Conservation (phyloP, 352 stramenopile species). For the Phytophthora kernoviae region DNA sequence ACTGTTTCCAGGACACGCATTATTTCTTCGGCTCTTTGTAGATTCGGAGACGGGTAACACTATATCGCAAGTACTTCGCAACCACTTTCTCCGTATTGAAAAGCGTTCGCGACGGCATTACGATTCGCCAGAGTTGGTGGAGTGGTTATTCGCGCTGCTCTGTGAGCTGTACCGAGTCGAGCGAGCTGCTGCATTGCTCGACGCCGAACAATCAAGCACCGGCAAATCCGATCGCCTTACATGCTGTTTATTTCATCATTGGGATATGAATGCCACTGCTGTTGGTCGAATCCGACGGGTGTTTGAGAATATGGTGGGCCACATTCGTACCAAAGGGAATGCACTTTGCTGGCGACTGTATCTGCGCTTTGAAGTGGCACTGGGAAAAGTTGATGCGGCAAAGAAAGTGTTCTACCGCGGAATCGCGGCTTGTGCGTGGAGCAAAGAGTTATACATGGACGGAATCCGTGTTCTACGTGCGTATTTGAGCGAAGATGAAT, state of each 20-base stretch:
- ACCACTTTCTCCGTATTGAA: constrained; percentile 55
- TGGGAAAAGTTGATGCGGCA: constrained; percentile 70
- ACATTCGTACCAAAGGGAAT: constrained; percentile 52
- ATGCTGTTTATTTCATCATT: constrained; percentile 78
- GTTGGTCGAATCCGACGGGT: constrained; percentile 59
- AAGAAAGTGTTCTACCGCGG: constrained; percentile 80
- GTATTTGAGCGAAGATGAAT: constrained; percentile 68
- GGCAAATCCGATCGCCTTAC: constrained; percentile 2
- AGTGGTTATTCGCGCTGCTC: constrained; percentile 80
- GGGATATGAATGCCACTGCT: constrained; percentile 57
- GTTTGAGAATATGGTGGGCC: constrained; percentile 70
- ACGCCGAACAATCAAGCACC: not conserved
- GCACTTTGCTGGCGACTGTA: constrained; percentile 78
- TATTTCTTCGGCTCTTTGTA: constrained; percentile 75
- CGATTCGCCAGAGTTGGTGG: constrained; percentile 64
- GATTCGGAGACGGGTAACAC: constrained; percentile 75
- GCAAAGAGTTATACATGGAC: constrained; percentile 78
- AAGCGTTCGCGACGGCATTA: constrained; percentile 53
- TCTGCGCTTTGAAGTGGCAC: constrained; percentile 73
- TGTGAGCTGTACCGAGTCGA: constrained; percentile 69
- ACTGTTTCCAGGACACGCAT: constrained; percentile 42
- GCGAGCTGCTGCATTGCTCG: constrained; percentile 26
- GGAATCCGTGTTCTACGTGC: constrained; percentile 60
- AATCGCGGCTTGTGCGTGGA: constrained; percentile 76
- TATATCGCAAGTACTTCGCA: constrained; percentile 73